A percentile compares a stretch with the other conserved stretches of the same genome.
Evolutionary conservation across 2,329 filamentous ascomycete species (phyloP).

Genomic region (Tolypocladium cylindrosporum): DNA sequence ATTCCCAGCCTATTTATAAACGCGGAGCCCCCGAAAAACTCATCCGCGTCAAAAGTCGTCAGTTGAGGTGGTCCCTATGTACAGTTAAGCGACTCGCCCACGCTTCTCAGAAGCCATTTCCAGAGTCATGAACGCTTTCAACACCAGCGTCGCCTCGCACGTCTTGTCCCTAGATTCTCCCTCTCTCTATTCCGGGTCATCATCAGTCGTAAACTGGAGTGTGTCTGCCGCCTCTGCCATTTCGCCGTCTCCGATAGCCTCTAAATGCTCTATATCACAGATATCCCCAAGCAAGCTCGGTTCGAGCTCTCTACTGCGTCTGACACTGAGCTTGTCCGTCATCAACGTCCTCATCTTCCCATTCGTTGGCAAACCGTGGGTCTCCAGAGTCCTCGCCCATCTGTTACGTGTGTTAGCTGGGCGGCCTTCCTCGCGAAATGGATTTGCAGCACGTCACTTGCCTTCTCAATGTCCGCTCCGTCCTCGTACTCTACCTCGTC

Average conservation of each 20-base stretch:
- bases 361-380: slow-evolving; percentile 52
- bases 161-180: not conserved
- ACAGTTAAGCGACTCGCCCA: not conserved
- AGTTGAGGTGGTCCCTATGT: not conserved
- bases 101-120: not conserved
- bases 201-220: slow-evolving; percentile 4
- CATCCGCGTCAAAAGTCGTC: not conserved
- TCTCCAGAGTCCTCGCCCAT: slow-evolving; percentile 67
- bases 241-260: not conserved
- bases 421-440: too few species aligned
- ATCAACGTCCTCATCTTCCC: slow-evolving; percentile 64
- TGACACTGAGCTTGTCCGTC: slow-evolving; percentile 60
- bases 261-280: not conserved
- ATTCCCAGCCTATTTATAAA: not conserved
- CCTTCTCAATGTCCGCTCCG: slow-evolving; percentile 74
- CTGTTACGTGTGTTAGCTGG: slow-evolving; percentile 24
- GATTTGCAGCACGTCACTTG: slow-evolving; percentile 24
- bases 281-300: not conserved
- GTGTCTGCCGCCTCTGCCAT: not conserved
- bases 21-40: not conserved
- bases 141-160: not conserved
- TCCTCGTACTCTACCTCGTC: slow-evolving; percentile 84
- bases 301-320: slow-evolving; percentile 46
- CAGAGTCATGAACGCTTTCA: not conserved
- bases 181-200: not conserved